Base-by-base conservation (phyloP, 2,329 filamentous ascomycete species). In the Volutella citrinella region DNA sequence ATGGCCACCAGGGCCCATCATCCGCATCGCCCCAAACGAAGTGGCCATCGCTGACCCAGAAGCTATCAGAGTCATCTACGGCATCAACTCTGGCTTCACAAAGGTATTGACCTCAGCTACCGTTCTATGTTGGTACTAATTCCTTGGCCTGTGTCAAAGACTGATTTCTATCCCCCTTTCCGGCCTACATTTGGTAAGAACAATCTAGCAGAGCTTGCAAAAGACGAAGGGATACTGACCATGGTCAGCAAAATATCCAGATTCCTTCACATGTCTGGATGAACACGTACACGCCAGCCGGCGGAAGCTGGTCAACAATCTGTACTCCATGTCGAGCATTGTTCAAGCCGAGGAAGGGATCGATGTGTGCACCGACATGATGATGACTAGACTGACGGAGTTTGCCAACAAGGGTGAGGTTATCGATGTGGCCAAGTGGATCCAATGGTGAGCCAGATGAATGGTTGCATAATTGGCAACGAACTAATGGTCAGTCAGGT, bases 261-360 rank as follows among this genome's bases (percentile, higher is more conserved):
- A 36, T 23, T 9, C 17, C 2, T 36, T 36, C 24, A 32, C 28
- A 3, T 27, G 28, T 20, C 13, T 27, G 23, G 29, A 30, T 6
- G 34, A 36, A 15, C 16, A 30, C 16, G 25, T 32, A 9, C 34
- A 36, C 7, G 15, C 28, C 7, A 26, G 29, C 19, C 30, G 34
- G 4, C 28, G 34, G n/a, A 22, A 29, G 15, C 18, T 36, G 14
- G 30, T 30, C 8, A 36, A 30, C 17, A 36, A 26, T 14, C 17
- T 36, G 6, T 40, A 40, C 18, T 31, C 23, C 2, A 35, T 40
- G 32, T 24, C 27, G 7, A 36, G 26, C n/a, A 28, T 40, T 4
- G 19, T 31, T 11, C 19, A 27, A 26, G 28, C 32, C 1, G 37
- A 40, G 13, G 22, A 26, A 12, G 27, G 29, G 19, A 34, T 36